These are phyloP conservation scores for Colletotrichum brevisporum DNA, from an alignment of 2,329 filamentous ascomycete genomes.

Conservation along the genomic window DNA sequence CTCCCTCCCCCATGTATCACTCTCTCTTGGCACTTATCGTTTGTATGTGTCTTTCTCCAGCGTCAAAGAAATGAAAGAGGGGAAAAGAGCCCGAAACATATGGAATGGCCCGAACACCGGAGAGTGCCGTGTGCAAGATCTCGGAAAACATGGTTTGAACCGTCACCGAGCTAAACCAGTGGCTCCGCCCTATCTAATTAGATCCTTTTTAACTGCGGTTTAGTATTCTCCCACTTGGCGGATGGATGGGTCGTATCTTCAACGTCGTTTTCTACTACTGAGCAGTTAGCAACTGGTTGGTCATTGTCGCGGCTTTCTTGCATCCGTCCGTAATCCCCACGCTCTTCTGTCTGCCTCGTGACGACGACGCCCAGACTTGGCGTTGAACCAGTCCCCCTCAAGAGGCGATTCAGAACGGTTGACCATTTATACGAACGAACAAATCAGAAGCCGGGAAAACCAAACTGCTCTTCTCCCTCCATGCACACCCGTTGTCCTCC, in stretches of 20 bases:
- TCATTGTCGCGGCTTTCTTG: neutral
- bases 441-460: neutral
- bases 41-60: too few species aligned
- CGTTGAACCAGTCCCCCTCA: neutral
- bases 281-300: too few species aligned
- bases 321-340: neutral
- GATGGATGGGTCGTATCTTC: neutral
- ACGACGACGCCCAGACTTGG: conserved; percentile 6
- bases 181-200: conserved; percentile 9
- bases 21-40: too few species aligned
- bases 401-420: too few species aligned
- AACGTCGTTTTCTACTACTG: too few species aligned
- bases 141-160: conserved; percentile 4
- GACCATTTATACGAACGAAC: too few species aligned
- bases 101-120: conserved; percentile 12
- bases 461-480: neutral
- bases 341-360: conserved; percentile 13
- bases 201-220: too few species aligned
- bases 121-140: conserved; percentile 4
- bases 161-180: neutral
- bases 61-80: too few species aligned
- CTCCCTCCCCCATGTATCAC: too few species aligned
- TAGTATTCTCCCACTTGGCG: neutral
- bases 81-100: too few species aligned
- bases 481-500: neutral